These are phyloP conservation scores for Pistacia atlantica DNA, from an alignment of 345 rosid species.

Conservation along the genomic window DNA sequence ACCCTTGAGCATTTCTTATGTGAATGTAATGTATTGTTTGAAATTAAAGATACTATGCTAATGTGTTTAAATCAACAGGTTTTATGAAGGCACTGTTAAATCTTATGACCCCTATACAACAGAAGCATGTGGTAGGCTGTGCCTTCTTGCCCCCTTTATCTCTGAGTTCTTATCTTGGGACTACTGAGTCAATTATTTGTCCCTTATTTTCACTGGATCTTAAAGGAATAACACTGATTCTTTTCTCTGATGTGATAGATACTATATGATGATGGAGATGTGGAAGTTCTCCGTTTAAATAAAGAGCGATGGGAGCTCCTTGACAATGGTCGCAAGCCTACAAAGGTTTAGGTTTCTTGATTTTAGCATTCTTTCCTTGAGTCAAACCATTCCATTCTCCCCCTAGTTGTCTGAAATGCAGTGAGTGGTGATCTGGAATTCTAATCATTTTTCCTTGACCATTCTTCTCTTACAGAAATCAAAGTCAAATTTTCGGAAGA, in stretches of 20 bases:
- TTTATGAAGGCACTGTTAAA: slow-evolving; percentile 88
- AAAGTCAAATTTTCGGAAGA: slow-evolving; percentile 49
- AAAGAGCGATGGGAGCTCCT: slow-evolving; percentile 91
- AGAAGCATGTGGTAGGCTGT: slow-evolving; percentile 83
- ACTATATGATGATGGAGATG: slow-evolving; percentile 92
- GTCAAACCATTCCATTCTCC: slow-evolving; percentile 1
- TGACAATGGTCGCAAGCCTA: slow-evolving; percentile 56
- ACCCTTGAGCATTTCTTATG: neutral
- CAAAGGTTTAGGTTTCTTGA: slow-evolving; percentile 52
- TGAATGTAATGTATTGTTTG: neutral
- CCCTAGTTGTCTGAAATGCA: slow-evolving; percentile 4
- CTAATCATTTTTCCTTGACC: slow-evolving; percentile 24
- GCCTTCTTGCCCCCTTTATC: slow-evolving; percentile 15
- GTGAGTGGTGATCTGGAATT: slow-evolving; percentile 14
- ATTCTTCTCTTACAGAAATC: slow-evolving; percentile 50
- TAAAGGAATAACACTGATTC: slow-evolving; percentile 2
- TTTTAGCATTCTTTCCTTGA: slow-evolving; percentile 18
- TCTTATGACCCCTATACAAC: slow-evolving; percentile 81
- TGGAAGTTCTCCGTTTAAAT: slow-evolving; percentile 83
- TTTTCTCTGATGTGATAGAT: slow-evolving; percentile 42
- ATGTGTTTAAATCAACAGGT: slow-evolving; percentile 55
- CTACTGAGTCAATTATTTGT: slow-evolving; percentile 1
- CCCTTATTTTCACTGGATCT: neutral
- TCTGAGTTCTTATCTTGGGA: slow-evolving; percentile 14
- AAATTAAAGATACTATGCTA: slow-evolving; percentile 5